Evolutionary conservation across 345 rosid species (phyloP), one percentile per base, ranked within the genome.

Genomic region (Gossypium ekmanianum): DNA sequence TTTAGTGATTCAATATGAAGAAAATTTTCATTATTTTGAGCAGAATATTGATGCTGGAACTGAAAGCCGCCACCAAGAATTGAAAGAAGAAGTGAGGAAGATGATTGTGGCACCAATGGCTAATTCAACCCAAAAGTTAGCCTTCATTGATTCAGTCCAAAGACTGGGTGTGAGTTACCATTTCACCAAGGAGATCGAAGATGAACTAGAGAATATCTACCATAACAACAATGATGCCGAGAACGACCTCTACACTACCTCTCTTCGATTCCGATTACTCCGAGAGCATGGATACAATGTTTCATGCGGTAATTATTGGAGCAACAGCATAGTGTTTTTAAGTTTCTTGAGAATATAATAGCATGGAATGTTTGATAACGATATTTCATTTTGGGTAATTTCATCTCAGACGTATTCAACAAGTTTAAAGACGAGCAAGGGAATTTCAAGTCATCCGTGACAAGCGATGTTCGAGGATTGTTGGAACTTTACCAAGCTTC

Each of bases 401-500:
- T 57, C 29, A 10, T 22, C 0, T 44, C 63, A 81, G 83, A 79
- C 10, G 73, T 69, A 26, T 85, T 85, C 63, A 57, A 58, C 11
- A 61, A 39, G 27, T 83, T 83, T 8, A 83, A 75, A 78, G 80
- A 78, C 13, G 26, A 2, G 0, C 47, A 68, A 11, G 84, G 83
- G 10, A 66, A 70, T 2, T 83, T 85, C 61, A 72, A 76, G 73
- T 50, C 72, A 67, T n/a, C 57, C 10, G 2, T 81, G 2, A 55
- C n/a, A 0, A 20, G 22, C 0, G 76, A 85, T n/a, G 51, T 74
- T 2, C 17, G 39, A 11, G 85, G 79, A 1, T 34, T 85, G 45
- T 6, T 85, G 48, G 61, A 80, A 52, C 62, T 83, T 34, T 83
- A 55, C 52, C 82, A 85, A 66, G 86, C 86, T 22, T 67, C 85